Evolutionary conservation across 2,329 filamentous ascomycete genomes (phyloP), one percentile per base, ranked within the genome.

Genomic region (Diaporthe velutina): DNA sequence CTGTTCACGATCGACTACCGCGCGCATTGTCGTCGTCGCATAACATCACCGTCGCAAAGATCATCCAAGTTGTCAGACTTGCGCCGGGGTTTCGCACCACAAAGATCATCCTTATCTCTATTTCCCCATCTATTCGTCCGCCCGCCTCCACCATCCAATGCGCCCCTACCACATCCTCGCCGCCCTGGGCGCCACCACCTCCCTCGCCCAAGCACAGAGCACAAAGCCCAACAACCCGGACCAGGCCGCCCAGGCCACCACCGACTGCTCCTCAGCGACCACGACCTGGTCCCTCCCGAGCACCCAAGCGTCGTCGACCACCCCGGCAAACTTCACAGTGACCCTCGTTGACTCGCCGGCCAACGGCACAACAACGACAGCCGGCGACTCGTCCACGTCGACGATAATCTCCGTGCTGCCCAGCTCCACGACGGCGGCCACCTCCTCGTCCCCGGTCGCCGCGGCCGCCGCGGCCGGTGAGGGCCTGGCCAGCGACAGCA

Each of bases 401-500:
- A 38, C 33, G 17, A 57, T 50, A 13, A 40, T 55, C n/a, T 3
- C 25, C 2, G 10, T 8, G 13, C 28, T 2, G 10, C 48, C 38
- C n/a, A 40, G 17, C 19, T 2, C 38, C 30, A 30, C 13, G 12
- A 48, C 42, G 19, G 30, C 64, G 12, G 30, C 74, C 2, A 33
- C 54, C 30, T 54, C 73, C 12, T 55, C 48, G 2, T 15, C 68
- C 7, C 25, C 52, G n/a, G 54, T 25, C 50, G 38, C 15, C 4
- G 40, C 45, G 15, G 64, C 48, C 2, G 72, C 74, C 1, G 54
- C 74, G 0, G 35, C 60, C 7, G 68, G 55, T 22, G 74, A 76
- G 50, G 74, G 74, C 28, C 61, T 76, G 40, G 33, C 74, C 3
- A 70, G 72, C 25, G 74, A 76, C 9, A 64, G 74, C 74, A 76